Percentiles rank a stretch among this genome's conserved stretches.
Evolutionary conservation across 257 asterid genomes (phyloP).

Genomic region (Ocimum tenuiflorum): DNA sequence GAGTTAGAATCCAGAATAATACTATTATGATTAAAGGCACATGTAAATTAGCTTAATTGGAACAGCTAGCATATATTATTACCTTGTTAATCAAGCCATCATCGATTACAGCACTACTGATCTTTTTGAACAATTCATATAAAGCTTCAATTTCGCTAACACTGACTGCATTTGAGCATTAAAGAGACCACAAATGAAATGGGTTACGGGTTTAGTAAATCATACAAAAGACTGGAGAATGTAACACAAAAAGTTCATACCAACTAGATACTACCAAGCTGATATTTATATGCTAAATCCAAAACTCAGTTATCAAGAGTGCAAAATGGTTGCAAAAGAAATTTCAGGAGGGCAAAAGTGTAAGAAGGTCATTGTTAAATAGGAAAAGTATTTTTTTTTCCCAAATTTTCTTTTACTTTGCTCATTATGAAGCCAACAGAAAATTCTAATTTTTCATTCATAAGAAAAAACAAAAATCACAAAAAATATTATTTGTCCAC

Average conservation of each 20-base stretch:
- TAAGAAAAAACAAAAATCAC: not conserved
- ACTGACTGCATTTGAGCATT: slow-evolving; percentile 50
- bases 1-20: slow-evolving; percentile 19
- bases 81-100: slow-evolving; percentile 91
- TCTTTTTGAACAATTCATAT: slow-evolving; percentile 72
- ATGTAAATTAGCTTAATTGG: not conserved
- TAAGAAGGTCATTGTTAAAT: not conserved
- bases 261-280: not conserved
- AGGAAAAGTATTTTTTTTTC: not conserved
- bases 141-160: slow-evolving; percentile 86
- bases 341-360: not conserved
- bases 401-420: slow-evolving; percentile 1
- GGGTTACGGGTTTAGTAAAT: not conserved
- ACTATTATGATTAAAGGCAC: not conserved
- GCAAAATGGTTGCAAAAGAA: not conserved
- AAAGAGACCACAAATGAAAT: not conserved
- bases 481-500: not conserved
- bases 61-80: slow-evolving; percentile 20
- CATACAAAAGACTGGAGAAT: slow-evolving; percentile 4
- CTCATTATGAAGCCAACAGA: not conserved
- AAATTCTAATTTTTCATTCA: not conserved
- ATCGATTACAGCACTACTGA: slow-evolving; percentile 77
- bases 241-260: not conserved
- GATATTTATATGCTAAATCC: not conserved
- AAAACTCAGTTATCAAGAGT: not conserved